phyloP scores from a whole-genome alignment of 1,284 basidiomycete genomes.

The Pseudozyma sp. region DNA sequence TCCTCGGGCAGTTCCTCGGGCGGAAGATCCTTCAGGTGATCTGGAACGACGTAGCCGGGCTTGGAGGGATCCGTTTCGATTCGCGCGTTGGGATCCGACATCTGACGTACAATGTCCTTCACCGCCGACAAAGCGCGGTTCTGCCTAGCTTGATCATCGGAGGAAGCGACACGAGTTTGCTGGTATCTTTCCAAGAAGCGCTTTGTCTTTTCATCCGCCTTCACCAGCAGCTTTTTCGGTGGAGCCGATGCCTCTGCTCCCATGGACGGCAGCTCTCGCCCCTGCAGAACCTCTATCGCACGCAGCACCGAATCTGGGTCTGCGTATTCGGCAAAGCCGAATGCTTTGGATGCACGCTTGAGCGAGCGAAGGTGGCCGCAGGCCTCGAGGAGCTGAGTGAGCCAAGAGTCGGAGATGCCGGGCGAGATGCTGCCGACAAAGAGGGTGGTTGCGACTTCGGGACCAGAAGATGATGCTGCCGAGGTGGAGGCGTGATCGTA shows the following conservation, averaged over 20 bases:
- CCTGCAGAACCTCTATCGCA: constrained; percentile 82
- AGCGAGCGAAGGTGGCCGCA: constrained; percentile 88
- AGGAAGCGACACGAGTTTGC: constrained; percentile 80
- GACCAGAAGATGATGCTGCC: constrained; percentile 4
- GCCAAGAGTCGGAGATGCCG: constrained; percentile 81
- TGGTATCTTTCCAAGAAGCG: constrained; percentile 85
- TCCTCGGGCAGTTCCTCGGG: constrained; percentile 95
- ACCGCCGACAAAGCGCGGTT: constrained; percentile 73
- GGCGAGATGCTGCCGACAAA: constrained; percentile 96
- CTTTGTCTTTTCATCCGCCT: constrained; percentile 92
- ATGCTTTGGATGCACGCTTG: constrained; percentile 91
- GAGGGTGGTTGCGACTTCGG: constrained; percentile 73
- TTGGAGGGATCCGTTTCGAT: constrained; percentile 70
- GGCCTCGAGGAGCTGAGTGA: constrained; percentile 83
- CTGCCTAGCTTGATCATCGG: constrained; percentile 70
- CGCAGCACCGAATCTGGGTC: constrained; percentile 87
- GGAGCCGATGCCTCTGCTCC: constrained; percentile 43
- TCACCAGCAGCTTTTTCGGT: constrained; percentile 78
- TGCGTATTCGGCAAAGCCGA: constrained; percentile 92
- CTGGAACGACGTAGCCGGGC: constrained; percentile 78
- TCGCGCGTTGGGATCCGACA: constrained; percentile 73
- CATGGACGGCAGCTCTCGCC: constrained; percentile 76
- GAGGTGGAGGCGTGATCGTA: constrained; percentile 18
- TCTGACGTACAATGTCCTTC: constrained; percentile 64
- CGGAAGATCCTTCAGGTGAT: constrained; percentile 91